Evolutionary conservation across 257 asterid species (phyloP).

Genomic region (Galeopsis tetrahit): DNA sequence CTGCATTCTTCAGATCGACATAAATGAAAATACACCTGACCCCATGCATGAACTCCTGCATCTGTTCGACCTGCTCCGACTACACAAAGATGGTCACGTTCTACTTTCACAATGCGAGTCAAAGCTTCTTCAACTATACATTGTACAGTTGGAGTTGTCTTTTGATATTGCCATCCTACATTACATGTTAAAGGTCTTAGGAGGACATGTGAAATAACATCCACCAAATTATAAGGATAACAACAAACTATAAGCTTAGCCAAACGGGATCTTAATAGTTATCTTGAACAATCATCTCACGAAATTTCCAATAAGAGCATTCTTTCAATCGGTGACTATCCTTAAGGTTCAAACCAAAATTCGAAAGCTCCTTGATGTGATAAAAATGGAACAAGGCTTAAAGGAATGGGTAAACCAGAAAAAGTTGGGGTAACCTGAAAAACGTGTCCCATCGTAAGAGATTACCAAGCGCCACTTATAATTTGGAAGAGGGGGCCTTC

Average conservation of each 20-base stretch:
- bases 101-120: conserved; percentile 58
- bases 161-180: conserved; percentile 92
- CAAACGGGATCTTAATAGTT: not conserved
- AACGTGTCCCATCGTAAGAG: conserved; percentile 84
- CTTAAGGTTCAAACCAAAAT: conserved; percentile 4
- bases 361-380: conserved; percentile 21
- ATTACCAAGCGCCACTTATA: conserved; percentile 84
- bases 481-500: conserved; percentile 36
- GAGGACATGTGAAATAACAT: not conserved
- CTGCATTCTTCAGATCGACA: conserved; percentile 18
- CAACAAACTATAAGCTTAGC: not conserved
- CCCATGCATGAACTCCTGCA: conserved; percentile 97
- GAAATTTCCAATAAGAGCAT: not conserved
- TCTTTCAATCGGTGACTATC: conserved; percentile 4
- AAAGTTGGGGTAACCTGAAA: conserved; percentile 65
- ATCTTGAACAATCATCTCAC: conserved; percentile 5
- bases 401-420: conserved; percentile 14
- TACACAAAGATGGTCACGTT: conserved; percentile 63
- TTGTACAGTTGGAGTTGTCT: conserved; percentile 81
- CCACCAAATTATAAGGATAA: conserved; percentile 3
- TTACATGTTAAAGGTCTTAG: conserved; percentile 26
- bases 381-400: conserved; percentile 1
- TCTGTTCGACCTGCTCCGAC: conserved; percentile 94
- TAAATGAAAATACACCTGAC: conserved; percentile 69
- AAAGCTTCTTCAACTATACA: conserved; percentile 74